These are phyloP conservation scores for Takakia lepidozioides DNA, from an alignment of 225 moss, liverwort and hornwort genomes.

Conservation along the genomic window DNA sequence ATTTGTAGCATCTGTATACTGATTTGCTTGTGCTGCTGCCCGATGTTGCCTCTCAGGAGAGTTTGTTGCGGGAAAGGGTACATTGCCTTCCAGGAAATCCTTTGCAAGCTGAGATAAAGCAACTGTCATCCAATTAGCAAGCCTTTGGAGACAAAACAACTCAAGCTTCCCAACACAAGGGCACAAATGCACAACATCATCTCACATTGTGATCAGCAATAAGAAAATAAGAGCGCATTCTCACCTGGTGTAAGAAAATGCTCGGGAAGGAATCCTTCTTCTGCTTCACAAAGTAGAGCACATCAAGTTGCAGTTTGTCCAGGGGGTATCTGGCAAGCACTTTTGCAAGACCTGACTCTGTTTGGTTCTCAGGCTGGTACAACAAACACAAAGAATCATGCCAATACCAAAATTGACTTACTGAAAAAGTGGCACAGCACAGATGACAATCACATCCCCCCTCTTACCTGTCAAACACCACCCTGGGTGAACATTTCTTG, in stretches of 20 bases:
- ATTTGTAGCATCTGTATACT: constrained; percentile 2
- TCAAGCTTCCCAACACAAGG: no score
- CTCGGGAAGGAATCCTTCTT: constrained; percentile 28
- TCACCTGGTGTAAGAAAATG: constrained; percentile 67
- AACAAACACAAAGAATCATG: constrained; percentile 4
- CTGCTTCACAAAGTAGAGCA: constrained; percentile 43
- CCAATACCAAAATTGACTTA: background rate
- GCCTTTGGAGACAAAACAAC: background rate
- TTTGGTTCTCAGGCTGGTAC: constrained; percentile 39
- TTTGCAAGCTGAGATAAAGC: constrained; percentile 23
- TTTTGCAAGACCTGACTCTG: constrained; percentile 20
- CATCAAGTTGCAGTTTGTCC: constrained; percentile 40
- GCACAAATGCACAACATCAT: background rate
- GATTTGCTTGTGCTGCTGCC: constrained; percentile 7
- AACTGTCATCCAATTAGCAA: constrained; percentile 1
- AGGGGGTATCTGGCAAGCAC: constrained; percentile 42
- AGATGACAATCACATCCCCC: no score
- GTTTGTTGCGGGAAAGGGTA: constrained; percentile 16
- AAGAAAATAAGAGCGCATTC: background rate
- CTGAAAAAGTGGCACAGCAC: background rate
- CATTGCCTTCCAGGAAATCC: constrained; percentile 26
- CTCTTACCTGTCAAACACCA: no score
- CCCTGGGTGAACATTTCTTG: no score
- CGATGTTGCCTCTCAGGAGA: constrained; percentile 9
- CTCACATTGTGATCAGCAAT: background rate